Evolutionary conservation across 1,284 basidiomycete species (phyloP).

Genomic region (Ganoderma leucocontextum): DNA sequence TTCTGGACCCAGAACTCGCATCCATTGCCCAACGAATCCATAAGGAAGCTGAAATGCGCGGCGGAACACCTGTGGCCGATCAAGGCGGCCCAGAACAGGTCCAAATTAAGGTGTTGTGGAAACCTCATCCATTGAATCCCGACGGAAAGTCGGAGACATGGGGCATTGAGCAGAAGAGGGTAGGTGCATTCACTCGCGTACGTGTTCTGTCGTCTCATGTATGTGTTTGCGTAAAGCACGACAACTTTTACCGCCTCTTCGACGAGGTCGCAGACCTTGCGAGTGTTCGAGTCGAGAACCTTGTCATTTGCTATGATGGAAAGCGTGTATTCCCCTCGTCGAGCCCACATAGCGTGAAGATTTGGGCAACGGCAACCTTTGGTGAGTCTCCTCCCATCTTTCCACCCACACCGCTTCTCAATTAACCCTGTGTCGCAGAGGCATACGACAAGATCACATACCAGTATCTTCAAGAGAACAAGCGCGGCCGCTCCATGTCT

Average conservation of each 20-base stretch:
- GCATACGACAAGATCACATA: slow-evolving; percentile 69
- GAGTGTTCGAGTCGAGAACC: slow-evolving; percentile 52
- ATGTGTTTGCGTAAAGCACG: slow-evolving; percentile 51
- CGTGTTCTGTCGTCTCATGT: slow-evolving; percentile 9
- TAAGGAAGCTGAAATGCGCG: slow-evolving; percentile 34
- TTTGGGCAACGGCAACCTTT: slow-evolving; percentile 72
- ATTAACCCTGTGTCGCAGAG: slow-evolving; percentile 48
- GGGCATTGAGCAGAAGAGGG: slow-evolving; percentile 65
- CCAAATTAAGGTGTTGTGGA: slow-evolving; percentile 65
- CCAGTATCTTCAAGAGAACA: slow-evolving; percentile 62
- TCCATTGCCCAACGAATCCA: slow-evolving; percentile 54
- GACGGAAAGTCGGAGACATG: slow-evolving; percentile 50
- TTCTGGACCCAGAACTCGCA: slow-evolving; percentile 68
- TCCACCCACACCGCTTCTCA: not conserved
- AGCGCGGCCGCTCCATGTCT: slow-evolving; percentile 36
- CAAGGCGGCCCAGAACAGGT: slow-evolving; percentile 52
- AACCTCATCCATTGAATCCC: slow-evolving; percentile 63
- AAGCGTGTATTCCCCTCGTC: slow-evolving; percentile 72
- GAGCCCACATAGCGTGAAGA: slow-evolving; percentile 67
- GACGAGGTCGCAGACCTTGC: slow-evolving; percentile 69
- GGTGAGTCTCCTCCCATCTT: slow-evolving; percentile 49
- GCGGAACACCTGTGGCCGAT: slow-evolving; percentile 34
- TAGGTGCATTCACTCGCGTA: slow-evolving; percentile 42
- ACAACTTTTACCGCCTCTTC: slow-evolving; percentile 68
- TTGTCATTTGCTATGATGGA: slow-evolving; percentile 66